Conservation (phyloP, 148 eudicot genomes). For the Camellia sinensis region DNA sequence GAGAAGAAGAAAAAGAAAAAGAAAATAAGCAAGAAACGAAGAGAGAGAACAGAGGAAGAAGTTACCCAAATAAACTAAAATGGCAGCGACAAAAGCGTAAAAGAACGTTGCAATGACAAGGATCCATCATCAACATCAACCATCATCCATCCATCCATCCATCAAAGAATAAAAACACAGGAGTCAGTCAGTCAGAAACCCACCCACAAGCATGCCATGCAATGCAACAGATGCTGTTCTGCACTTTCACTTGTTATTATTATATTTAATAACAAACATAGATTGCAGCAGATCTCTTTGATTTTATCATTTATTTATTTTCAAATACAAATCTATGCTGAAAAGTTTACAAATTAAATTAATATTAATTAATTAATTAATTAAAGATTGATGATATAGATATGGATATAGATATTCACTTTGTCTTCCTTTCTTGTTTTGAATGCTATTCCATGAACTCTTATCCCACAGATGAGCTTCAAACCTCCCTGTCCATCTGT, state of each 20-base stretch:
- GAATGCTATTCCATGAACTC: conserved; percentile 75
- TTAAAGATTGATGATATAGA: no score
- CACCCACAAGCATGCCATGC: background rate
- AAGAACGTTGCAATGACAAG: conserved; percentile 47
- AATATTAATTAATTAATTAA: no score
- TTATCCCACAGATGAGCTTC: conserved; percentile 99
- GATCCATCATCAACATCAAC: conserved; percentile 8
- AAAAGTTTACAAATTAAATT: no score
- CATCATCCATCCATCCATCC: background rate
- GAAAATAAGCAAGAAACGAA: background rate
- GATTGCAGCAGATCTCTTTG: conserved; percentile 48
- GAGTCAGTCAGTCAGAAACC: conserved; percentile 35
- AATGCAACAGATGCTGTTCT: no score
- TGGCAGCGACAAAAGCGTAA: conserved; percentile 40
- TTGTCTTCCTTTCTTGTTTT: conserved; percentile 91
- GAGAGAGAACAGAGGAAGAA: background rate
- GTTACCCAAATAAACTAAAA: conserved; percentile 92
- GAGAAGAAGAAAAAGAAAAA: background rate
- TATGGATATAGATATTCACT: conserved; percentile 31
- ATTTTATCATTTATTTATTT: background rate
- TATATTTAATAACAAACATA: conserved; percentile 8
- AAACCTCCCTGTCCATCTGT: conserved; percentile 94
- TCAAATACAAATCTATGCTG: no score
- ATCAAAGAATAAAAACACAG: conserved; percentile 29
- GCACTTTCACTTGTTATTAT: no score